phyloP scores from a whole-genome alignment of 208 protist species.

The Acanthamoeba divionensis region DNA sequence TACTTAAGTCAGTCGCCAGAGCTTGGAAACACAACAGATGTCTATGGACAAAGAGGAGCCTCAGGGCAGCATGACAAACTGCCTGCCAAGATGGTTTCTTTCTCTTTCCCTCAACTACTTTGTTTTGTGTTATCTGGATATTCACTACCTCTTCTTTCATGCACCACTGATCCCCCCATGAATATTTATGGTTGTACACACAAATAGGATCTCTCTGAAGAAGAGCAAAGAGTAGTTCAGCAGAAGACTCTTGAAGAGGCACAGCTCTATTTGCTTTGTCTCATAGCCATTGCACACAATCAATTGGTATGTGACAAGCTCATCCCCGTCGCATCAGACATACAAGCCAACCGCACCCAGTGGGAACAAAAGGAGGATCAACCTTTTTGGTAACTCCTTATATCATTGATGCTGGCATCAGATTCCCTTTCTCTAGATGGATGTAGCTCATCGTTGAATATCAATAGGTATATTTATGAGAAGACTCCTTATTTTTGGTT shows the following conservation, averaged over 20 bases:
- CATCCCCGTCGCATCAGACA: neutral
- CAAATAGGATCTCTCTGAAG: too few species aligned
- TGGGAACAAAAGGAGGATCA: neutral
- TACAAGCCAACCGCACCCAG: neutral
- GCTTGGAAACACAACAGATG: neutral
- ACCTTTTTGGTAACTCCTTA: slow-evolving; percentile 28
- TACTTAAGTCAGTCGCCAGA: neutral
- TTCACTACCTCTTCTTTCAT: neutral
- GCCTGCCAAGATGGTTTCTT: neutral
- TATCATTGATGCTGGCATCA: too few species aligned
- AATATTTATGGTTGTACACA: neutral
- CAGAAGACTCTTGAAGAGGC: too few species aligned
- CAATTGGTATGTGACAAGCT: neutral
- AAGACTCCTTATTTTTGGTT: slow-evolving; percentile 28
- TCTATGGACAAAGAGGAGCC: neutral
- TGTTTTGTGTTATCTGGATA: neutral
- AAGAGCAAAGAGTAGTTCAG: too few species aligned
- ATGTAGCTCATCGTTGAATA: neutral
- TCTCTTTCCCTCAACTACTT: neutral
- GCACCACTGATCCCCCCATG: neutral
- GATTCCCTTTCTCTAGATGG: too few species aligned
- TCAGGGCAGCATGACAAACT: neutral
- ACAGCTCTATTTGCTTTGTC: neutral
- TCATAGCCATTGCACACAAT: slow-evolving; percentile 2
- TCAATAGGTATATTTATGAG: neutral